Evolutionary conservation across 2,329 filamentous ascomycete genomes (phyloP).

Genomic region (Sarocladium brachiariae): DNA sequence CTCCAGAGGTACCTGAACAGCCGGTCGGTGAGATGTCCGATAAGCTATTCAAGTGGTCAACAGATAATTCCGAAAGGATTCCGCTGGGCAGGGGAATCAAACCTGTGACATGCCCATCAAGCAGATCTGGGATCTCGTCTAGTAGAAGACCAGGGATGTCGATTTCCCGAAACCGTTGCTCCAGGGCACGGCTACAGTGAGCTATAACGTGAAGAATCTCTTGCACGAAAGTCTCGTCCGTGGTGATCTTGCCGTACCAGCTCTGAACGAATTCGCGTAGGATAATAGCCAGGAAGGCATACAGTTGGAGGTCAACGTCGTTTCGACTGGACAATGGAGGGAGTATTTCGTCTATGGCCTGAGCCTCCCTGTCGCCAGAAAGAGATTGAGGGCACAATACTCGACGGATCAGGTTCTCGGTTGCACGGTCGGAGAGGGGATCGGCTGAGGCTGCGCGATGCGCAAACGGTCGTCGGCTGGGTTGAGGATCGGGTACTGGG

Average conservation of each 20-base stretch:
- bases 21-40: slow-evolving; percentile 56
- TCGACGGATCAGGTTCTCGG: slow-evolving; percentile 71
- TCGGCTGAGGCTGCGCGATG: slow-evolving; percentile 33
- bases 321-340: slow-evolving; percentile 92
- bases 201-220: slow-evolving; percentile 88
- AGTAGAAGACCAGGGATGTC: slow-evolving; percentile 78
- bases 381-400: slow-evolving; percentile 63
- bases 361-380: slow-evolving; percentile 42
- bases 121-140: slow-evolving; percentile 77
- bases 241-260: slow-evolving; percentile 91
- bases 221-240: slow-evolving; percentile 79
- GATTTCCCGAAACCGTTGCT: slow-evolving; percentile 75
- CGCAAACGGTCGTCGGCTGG: slow-evolving; percentile 22
- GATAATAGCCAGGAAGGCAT: slow-evolving; percentile 84
- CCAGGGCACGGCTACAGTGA: slow-evolving; percentile 80
- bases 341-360: slow-evolving; percentile 71
- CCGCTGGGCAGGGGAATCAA: neutral
- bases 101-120: slow-evolving; percentile 79
- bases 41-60: slow-evolving; percentile 49
- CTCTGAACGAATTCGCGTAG: slow-evolving; percentile 83
- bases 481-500: slow-evolving; percentile 17
- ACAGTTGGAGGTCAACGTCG: slow-evolving; percentile 87
- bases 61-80: neutral
- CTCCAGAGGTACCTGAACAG: slow-evolving; percentile 51
- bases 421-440: slow-evolving; percentile 70